Evolutionary conservation across 2,329 filamentous ascomycete species (phyloP), one percentile per base, ranked within the genome.

Genomic region (Aureobasidium sp.): DNA sequence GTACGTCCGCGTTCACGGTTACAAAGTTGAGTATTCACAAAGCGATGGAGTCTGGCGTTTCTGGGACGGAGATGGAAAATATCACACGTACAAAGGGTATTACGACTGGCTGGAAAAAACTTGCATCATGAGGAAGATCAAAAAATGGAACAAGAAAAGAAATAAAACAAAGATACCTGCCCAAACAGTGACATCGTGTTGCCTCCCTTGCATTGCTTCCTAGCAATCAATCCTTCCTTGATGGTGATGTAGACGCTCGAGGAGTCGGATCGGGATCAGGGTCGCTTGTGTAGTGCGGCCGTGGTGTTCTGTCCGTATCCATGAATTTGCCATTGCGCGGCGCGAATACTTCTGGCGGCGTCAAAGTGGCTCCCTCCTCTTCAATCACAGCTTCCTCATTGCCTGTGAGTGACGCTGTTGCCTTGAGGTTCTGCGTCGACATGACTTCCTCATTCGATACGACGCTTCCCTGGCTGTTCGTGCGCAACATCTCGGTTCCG

Each of bases 401-500:
- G n/a, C 24, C 49, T n/a, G 49, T 32, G 4, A 35, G 39, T 14
- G 49, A 38, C 21, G 49, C 40, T 6, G 38, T 53, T 6, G 49
- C 40, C 21, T 42, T 53, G 38, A 42, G 38, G 22, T 53, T 35
- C 12, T 42, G 32, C 35, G 38, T 44, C 16, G 60, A 61, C 16
- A 65, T 59, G 47, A 71, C 58, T 41, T 76, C 74, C 39, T 77
- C 74, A 24, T 72, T 66, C 6, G 73, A 76, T 40, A 77, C 71
- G 35, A 76, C 80, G 63, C 90, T 95, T 44, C 94, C 91, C 62
- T 91, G 86, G 64, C 89, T 95, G 67, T 95, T 95, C 17, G 91
- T 94, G 42, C 91, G 83, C 88, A 96, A 91, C 91, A 97, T 96
- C 68, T 97, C 91, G 45, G 90, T 93, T 1, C 90, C 90, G 2